Base-by-base conservation (phyloP, 805 yeast genomes). In the Lipomyces chichibuensis region DNA sequence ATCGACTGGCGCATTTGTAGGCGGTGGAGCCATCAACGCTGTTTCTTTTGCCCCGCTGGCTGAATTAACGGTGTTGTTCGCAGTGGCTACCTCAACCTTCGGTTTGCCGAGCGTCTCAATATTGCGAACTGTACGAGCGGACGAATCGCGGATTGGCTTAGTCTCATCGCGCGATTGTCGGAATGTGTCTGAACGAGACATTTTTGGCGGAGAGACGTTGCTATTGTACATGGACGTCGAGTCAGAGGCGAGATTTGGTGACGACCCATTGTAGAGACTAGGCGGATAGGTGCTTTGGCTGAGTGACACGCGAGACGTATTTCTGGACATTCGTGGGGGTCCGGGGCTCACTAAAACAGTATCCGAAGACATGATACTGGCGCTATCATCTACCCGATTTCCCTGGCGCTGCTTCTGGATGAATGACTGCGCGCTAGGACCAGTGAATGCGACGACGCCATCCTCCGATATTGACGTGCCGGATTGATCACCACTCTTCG, bases 21-120 rank as follows among this genome's bases (percentile, higher is more conserved):
- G 70, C 51, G 37, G 39, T 3, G 70, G 70, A 8, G 70, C 70
- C 70, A 67, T 67, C 20, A 67, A 27, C 8, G 65, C 70, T 2
- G 63, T 61, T 43, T 67, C 70, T 29, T 63, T 67, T 14, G 70
- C 70, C 8, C 70, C 70, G 25, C 58, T 64, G 11, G 70, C 64
- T 2, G 70, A 67, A 27, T 64, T 65, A 55, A 67, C 66, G 1
- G 70, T 67, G 32, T 64, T 67, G 32, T 64, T 64, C 11, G 46
- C 59, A 1, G 39, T 56, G 20, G 23, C 13, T 1, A 35, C 23
- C 11, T 55, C 65, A 20, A 3, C n/a, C 49, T 39, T 60, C 13
- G 70, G 60, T 43, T 67, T 67, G 7, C 65, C 62, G 5, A 64
- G 23, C 8, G 70, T 64, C 58, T 67, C 70, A 20, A 67, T 60